phyloP scores from a whole-genome alignment of 2,329 filamentous ascomycete species.

The Orbilia oligospora region DNA sequence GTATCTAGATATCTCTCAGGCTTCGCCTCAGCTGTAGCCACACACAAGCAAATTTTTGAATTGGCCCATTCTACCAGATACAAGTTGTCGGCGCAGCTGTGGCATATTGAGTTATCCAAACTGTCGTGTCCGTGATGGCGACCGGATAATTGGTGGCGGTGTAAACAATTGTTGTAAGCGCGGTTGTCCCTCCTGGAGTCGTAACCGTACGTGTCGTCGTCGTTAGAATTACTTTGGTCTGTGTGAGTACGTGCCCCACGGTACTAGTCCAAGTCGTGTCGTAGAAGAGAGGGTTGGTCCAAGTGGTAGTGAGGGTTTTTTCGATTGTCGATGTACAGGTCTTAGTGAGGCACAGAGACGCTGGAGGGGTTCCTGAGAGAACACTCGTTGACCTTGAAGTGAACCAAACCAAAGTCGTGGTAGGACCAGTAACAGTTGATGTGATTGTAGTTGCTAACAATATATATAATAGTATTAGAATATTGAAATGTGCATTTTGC shows the following conservation, averaged over 20 bases:
- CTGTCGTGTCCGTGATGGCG: slow-evolving; percentile 18
- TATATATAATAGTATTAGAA: background rate
- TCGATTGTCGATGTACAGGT: slow-evolving; percentile 27
- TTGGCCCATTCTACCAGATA: background rate
- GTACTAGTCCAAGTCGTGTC: slow-evolving; percentile 36
- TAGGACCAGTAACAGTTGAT: slow-evolving; percentile 18
- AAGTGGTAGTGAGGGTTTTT: slow-evolving; percentile 34
- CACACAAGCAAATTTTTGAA: background rate
- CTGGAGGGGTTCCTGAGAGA: slow-evolving; percentile 34
- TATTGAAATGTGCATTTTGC: background rate
- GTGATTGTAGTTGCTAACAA: slow-evolving; percentile 10
- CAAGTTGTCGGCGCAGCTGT: slow-evolving; percentile 43
- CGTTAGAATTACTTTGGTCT: slow-evolving; percentile 31
- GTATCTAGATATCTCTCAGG: too few species aligned
- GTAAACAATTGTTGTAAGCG: slow-evolving; percentile 4
- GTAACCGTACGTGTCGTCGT: slow-evolving; percentile 32
- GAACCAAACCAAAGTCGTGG: slow-evolving; percentile 34
- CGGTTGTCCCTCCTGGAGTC: slow-evolving; percentile 28
- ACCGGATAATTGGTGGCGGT: slow-evolving; percentile 20
- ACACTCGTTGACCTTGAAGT: slow-evolving; percentile 17
- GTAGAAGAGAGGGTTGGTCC: slow-evolving; percentile 33
- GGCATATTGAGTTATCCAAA: slow-evolving; percentile 34
- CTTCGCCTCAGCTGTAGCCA: too few species aligned
- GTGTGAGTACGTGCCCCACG: slow-evolving; percentile 43
- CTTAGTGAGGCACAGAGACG: slow-evolving; percentile 35